Conservation (phyloP, 495 filamentous ascomycete genomes). For the Haplographium delicatum region DNA sequence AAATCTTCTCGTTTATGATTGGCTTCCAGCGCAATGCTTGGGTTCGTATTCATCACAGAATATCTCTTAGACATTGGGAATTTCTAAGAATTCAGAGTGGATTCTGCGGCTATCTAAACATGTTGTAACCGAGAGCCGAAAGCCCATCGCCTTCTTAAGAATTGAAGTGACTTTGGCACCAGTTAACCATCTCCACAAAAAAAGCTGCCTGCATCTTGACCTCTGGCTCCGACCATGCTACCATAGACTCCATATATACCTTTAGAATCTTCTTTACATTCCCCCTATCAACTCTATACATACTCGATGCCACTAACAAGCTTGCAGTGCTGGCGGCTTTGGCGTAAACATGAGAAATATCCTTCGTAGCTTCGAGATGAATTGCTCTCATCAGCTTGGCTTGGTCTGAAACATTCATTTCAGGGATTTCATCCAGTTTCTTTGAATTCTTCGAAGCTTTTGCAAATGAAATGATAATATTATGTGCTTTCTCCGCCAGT, state of each 20-base stretch:
- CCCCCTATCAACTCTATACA: slow-evolving; percentile 32
- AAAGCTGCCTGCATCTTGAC: slow-evolving; percentile 44
- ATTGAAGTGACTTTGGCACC: slow-evolving; percentile 47
- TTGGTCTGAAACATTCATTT: slow-evolving; percentile 30
- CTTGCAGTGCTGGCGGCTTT: slow-evolving; percentile 45
- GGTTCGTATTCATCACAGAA: too few species aligned
- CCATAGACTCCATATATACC: slow-evolving; percentile 40
- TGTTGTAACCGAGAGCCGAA: too few species aligned
- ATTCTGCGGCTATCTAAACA: too few species aligned
- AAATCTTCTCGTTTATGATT: too few species aligned
- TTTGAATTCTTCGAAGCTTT: slow-evolving; percentile 52
- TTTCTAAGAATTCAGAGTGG: too few species aligned
- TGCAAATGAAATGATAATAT: slow-evolving; percentile 64
- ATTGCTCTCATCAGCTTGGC: slow-evolving; percentile 59
- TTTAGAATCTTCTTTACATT: slow-evolving; percentile 30
- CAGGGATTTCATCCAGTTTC: slow-evolving; percentile 18
- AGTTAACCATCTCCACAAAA: slow-evolving; percentile 51
- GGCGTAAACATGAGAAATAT: slow-evolving; percentile 44
- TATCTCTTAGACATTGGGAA: too few species aligned
- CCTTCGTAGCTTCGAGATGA: slow-evolving; percentile 65
- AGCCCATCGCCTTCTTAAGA: slow-evolving; percentile 2
- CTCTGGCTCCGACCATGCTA: slow-evolving; percentile 38
- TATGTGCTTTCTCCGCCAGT: slow-evolving; percentile 65
- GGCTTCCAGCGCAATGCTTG: too few species aligned
- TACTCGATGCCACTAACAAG: slow-evolving; percentile 39